Percentiles rank a stretch among this genome's conserved stretches.
phyloP scores from a whole-genome alignment of 129 eudicot species.

The Escallonia herrerae region DNA sequence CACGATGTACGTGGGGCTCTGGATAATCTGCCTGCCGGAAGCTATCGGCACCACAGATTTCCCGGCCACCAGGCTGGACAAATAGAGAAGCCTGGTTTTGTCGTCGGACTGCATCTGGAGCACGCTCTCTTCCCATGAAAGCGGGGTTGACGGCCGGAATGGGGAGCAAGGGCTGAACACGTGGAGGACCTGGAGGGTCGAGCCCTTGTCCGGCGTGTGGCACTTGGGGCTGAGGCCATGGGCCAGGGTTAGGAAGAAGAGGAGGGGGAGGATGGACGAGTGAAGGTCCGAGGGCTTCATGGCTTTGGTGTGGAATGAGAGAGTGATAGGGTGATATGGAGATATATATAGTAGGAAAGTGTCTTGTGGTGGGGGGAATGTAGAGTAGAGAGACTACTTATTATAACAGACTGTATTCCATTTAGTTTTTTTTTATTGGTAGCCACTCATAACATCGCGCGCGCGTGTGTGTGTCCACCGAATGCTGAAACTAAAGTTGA shows the following conservation, averaged over 20 bases:
- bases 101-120: slow-evolving; percentile 70
- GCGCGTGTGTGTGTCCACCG: no score
- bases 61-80: slow-evolving; percentile 67
- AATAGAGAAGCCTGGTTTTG: slow-evolving; percentile 57
- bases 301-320: no score
- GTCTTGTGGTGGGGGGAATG: no score
- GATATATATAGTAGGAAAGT: no score
- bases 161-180: slow-evolving; percentile 89
- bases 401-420: no score
- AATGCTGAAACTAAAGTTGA: no score
- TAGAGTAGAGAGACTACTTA: no score
- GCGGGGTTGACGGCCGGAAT: slow-evolving; percentile 40
- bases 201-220: slow-evolving; percentile 37
- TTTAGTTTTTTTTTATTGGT: no score
- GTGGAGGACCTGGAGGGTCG: slow-evolving; percentile 67
- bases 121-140: slow-evolving; percentile 78
- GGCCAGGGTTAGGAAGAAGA: slow-evolving; percentile 25
- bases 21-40: slow-evolving; percentile 68
- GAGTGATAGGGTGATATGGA: no score
- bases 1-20: slow-evolving; percentile 85
- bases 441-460: no score
- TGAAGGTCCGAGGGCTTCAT: no score
- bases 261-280: not conserved
- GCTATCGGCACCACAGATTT: slow-evolving; percentile 70
- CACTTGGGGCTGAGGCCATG: slow-evolving; percentile 38